phyloP scores from a whole-genome alignment of 2,329 filamentous ascomycete genomes.

The Mycosphaerella sp. region DNA sequence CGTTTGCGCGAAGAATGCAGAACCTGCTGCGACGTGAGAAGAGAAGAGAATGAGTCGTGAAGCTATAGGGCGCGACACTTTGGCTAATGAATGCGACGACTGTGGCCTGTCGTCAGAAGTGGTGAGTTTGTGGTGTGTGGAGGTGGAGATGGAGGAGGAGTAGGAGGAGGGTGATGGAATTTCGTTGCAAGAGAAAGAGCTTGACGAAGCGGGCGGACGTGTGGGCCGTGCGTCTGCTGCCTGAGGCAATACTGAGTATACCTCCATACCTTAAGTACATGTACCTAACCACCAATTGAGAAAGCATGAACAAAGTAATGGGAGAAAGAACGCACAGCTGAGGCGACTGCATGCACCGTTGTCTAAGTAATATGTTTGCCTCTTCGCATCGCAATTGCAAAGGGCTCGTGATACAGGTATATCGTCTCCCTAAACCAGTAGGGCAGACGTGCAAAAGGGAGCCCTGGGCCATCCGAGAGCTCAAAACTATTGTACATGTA shows the following conservation, averaged over 20 bases:
- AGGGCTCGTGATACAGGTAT: slow-evolving; percentile 5
- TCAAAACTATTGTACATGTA: neutral
- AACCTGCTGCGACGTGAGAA: slow-evolving; percentile 31
- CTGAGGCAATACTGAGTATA: too few relatives aligned
- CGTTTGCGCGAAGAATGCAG: slow-evolving; percentile 27
- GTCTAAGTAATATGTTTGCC: neutral
- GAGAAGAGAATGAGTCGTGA: slow-evolving; percentile 26
- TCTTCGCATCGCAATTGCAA: slow-evolving; percentile 1
- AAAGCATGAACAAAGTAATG: too few relatives aligned
- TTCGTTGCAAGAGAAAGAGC: neutral
- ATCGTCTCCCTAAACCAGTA: neutral
- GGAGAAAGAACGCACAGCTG: too few relatives aligned
- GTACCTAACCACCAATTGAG: too few relatives aligned
- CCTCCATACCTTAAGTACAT: too few relatives aligned
- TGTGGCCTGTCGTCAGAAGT: slow-evolving; percentile 26
- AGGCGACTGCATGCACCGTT: too few relatives aligned
- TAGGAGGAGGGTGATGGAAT: neutral
- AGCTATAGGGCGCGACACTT: slow-evolving; percentile 27
- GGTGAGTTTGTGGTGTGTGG: neutral
- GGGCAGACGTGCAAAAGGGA: neutral
- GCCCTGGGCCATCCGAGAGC: neutral
- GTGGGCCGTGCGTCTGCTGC: too few relatives aligned
- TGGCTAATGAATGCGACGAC: slow-evolving; percentile 26
- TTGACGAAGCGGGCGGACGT: neutral
- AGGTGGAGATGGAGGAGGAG: neutral